Base-by-base conservation (phyloP, 129 eudicot species). In the Calendula officinalis region DNA sequence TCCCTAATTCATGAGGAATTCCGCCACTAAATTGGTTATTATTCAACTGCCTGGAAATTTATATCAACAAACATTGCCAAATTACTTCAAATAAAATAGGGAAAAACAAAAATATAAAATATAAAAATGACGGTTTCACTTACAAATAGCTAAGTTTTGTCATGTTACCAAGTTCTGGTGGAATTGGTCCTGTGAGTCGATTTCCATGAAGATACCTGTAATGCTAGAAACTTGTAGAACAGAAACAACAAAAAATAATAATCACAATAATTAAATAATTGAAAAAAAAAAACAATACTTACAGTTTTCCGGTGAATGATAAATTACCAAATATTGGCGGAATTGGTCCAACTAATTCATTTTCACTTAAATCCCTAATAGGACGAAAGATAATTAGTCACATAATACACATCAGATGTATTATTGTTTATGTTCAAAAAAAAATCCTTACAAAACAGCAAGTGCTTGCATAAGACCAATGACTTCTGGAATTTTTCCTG, bases 391-490 rank as follows among this genome's bases (percentile, higher is more conserved):
- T 6, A 15, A 7, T 47, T 7, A 39, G 52, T 57, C 46, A 49
- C 3, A 5, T 6, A 46, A 57, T 33, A 39, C 4, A 48, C 32
- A 56, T 4, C 3, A 1, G 3, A 7, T 38, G 10, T 6, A 32
- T 32, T 57, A 17, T 48, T 10, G 6, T 34, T 3, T 3, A 32
- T 14, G 8, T 54, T 49, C 17, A 50, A 70, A 9, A 70, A 9
- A 30, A 61, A 37, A 63, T 54, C 43, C 94, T 83, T 83, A 89
- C 97, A 89, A 43, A 57, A 89, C 97, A 41, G 97, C 97, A 1
- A 89, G 82, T 16, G 97, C 97, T 71, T 89, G 97, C 97, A 89
- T 89, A 15, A 89, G 77, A 57, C 97, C 97, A 48, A 89, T 81
- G 69, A 89, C 97, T 47, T 85, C 94, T 11, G 97, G 97, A 35